Percentiles rank a stretch among this genome's conserved stretches.
Evolutionary conservation across 202 grass and related monocot genomes (phyloP).

Genomic region (Panicum virgatum): DNA sequence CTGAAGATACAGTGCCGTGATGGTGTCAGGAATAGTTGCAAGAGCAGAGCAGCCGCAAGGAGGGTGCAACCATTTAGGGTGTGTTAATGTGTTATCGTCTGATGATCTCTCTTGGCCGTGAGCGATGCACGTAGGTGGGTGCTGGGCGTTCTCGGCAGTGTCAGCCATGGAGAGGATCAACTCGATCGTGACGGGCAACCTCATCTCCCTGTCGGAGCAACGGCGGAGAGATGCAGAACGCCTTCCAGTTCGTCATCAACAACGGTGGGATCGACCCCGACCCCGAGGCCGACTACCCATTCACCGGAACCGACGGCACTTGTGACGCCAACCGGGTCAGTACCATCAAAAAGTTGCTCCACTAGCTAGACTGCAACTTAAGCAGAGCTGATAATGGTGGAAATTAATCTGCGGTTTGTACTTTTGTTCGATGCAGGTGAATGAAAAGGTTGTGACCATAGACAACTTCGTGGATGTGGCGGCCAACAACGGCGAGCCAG

Average conservation of each 20-base stretch:
- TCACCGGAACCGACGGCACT: neutral
- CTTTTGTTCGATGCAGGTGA: neutral
- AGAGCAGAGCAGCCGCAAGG: no score
- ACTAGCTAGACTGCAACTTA: neutral
- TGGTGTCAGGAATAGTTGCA: no score
- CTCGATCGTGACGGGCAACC: constrained; percentile 6
- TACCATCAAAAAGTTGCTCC: neutral
- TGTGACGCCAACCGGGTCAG: constrained; percentile 10
- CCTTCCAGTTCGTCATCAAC: constrained; percentile 4
- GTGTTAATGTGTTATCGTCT: neutral
- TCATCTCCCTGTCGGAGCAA: constrained; percentile 19
- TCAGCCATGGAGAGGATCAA: constrained; percentile 26
- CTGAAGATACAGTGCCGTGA: no score
- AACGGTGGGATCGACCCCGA: constrained; percentile 19
- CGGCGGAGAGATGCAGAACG: constrained; percentile 8
- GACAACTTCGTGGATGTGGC: neutral
- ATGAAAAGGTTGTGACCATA: neutral
- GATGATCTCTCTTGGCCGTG: neutral
- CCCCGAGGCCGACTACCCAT: constrained; percentile 21
- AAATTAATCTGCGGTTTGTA: neutral
- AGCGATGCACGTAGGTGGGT: neutral
- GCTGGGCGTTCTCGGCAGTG: constrained; percentile 11
- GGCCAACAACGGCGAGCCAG: constrained; percentile 18
- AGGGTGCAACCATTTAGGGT: no score
- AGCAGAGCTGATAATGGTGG: neutral